Evolutionary conservation across 2,329 filamentous ascomycete genomes (phyloP).

Genomic region (Allantophomopsis lycopodina): DNA sequence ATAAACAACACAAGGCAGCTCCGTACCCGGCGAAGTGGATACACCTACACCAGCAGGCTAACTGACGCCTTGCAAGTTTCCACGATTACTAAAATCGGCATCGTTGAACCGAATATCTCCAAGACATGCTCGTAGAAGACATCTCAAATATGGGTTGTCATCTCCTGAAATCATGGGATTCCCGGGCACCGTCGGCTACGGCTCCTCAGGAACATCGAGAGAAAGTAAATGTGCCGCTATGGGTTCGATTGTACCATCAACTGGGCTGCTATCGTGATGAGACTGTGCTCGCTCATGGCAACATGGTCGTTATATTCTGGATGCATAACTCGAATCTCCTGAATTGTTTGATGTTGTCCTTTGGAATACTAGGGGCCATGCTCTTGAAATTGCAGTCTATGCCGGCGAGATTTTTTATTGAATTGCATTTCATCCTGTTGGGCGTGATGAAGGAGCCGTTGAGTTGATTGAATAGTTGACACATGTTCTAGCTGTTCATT

Average conservation of each 20-base stretch:
- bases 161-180: conserved; percentile 59
- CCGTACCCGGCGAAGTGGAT: conserved; percentile 8
- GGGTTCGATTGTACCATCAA: conserved; percentile 49
- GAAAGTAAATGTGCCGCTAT: conserved; percentile 53
- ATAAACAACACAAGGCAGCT: conserved; percentile 33
- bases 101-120: conserved; percentile 58
- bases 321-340: conserved; percentile 34
- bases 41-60: conserved; percentile 31
- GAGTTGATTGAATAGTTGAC: conserved; percentile 19
- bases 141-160: conserved; percentile 33
- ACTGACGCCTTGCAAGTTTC: conserved; percentile 30
- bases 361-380: conserved; percentile 46
- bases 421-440: conserved; percentile 35
- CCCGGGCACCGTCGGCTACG: conserved; percentile 51
- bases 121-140: conserved; percentile 48
- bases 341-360: conserved; percentile 40
- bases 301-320: conserved; percentile 25
- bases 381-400: conserved; percentile 42
- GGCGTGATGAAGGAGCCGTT: conserved; percentile 26
- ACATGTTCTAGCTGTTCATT: conserved; percentile 26
- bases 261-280: conserved; percentile 49
- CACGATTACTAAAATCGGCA: conserved; percentile 22
- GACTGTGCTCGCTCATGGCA: conserved; percentile 44
- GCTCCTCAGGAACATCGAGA: conserved; percentile 50
- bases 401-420: conserved; percentile 35